Evolutionary conservation across 345 rosid genomes (phyloP).

Genomic region (Gossypium turneri): DNA sequence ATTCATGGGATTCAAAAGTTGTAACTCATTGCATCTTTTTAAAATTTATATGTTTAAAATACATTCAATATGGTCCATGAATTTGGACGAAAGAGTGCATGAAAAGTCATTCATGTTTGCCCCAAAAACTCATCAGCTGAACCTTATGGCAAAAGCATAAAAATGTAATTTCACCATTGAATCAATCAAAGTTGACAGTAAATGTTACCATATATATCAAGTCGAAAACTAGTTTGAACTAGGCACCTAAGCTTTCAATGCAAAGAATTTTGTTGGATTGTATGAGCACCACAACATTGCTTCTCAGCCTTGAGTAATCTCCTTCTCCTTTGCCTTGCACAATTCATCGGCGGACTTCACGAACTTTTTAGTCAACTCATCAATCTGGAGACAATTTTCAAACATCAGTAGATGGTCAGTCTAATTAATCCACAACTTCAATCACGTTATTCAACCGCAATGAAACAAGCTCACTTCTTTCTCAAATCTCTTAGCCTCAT

Average conservation of each 20-base stretch:
- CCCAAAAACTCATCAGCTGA: neutral
- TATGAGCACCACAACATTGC: neutral
- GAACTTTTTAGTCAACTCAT: slow-evolving; percentile 78
- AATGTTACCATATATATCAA: neutral
- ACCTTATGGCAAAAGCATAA: neutral
- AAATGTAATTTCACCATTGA: neutral
- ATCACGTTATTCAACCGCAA: neutral
- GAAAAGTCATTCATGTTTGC: neutral
- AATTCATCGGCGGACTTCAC: slow-evolving; percentile 80
- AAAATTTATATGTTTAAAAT: too few relatives aligned
- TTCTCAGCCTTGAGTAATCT: slow-evolving; percentile 64
- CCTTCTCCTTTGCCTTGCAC: slow-evolving; percentile 92
- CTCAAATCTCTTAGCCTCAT: slow-evolving; percentile 81
- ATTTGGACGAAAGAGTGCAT: neutral
- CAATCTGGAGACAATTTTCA: slow-evolving; percentile 41
- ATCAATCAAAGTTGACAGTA: neutral
- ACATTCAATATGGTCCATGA: neutral
- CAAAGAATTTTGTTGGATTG: neutral
- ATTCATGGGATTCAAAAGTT: too few relatives aligned
- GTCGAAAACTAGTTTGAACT: neutral
- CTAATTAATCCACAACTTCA: slow-evolving; percentile 1
- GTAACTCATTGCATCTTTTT: too few relatives aligned
- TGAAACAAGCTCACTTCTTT: slow-evolving; percentile 60
- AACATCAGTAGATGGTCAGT: neutral
- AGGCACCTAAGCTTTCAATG: neutral